phyloP scores from a whole-genome alignment of 1,284 basidiomycete species.

The Schizophyllum amplum region DNA sequence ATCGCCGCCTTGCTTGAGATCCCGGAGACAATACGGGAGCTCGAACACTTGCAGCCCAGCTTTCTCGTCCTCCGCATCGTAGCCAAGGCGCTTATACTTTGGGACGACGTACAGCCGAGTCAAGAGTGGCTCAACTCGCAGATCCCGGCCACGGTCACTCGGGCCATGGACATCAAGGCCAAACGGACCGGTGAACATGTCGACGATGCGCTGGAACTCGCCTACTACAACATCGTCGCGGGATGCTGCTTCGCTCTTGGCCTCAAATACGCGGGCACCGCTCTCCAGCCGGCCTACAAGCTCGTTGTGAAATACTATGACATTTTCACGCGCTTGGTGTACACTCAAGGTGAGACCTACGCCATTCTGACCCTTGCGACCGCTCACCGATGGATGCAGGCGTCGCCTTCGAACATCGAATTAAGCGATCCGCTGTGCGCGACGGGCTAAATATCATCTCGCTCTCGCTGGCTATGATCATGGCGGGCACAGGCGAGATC shows the following conservation, averaged over 20 bases:
- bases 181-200: slow-evolving; percentile 38
- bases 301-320: slow-evolving; percentile 80
- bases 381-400: slow-evolving; percentile 29
- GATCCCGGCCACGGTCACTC: slow-evolving; percentile 64
- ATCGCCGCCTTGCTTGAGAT: slow-evolving; percentile 80
- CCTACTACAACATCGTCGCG: slow-evolving; percentile 83
- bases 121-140: slow-evolving; percentile 74
- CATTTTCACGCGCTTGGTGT: slow-evolving; percentile 61
- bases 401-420: slow-evolving; percentile 74
- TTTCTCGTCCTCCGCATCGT: slow-evolving; percentile 80
- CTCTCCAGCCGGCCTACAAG: slow-evolving; percentile 78
- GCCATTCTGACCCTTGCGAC: not conserved
- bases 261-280: slow-evolving; percentile 91
- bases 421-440: slow-evolving; percentile 80
- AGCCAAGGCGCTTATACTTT: slow-evolving; percentile 79
- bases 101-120: slow-evolving; percentile 70
- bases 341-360: slow-evolving; percentile 45
- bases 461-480: slow-evolving; percentile 81
- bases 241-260: slow-evolving; percentile 90
- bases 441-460: slow-evolving; percentile 86
- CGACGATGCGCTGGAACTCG: slow-evolving; percentile 77
- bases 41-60: slow-evolving; percentile 85
- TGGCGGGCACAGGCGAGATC: slow-evolving; percentile 95
- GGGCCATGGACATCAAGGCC: slow-evolving; percentile 45
- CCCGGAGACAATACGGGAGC: slow-evolving; percentile 69